Evolutionary conservation across 371 early-diverging fungal species (phyloP), one percentile per base, ranked within the genome.

Genomic region (Mortierella sp.): DNA sequence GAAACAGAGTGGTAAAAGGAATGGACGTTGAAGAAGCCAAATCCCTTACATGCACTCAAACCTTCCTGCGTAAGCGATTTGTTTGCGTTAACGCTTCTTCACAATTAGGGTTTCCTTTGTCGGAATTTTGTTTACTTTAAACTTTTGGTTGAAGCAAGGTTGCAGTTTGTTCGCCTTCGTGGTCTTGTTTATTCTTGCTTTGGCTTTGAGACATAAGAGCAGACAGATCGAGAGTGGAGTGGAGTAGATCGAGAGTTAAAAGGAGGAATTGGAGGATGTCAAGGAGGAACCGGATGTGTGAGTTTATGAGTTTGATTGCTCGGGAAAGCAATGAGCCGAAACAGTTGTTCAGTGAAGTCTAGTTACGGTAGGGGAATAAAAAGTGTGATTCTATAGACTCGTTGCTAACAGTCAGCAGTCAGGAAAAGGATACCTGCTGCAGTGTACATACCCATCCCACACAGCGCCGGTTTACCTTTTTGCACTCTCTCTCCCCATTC

Each of bases 101-200:
- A 51, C 51, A 68, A 63, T 38, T 68, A 68, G 41, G 43, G 38
- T 68, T 68, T 68, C 7, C 65, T 16, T 32, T 68, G 41, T 68
- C 68, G 68, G 68, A 41, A 68, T 41, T 18, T 68, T 68, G 21
- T 68, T 68, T 38, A 68, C 68, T 38, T 68, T 68, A 68, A 68
- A 68, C 68, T 68, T 68, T 68, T 63, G 3, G 48, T 35, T 63
- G 35, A 32, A 16, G 11, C 63, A 29, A 63, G 35, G 63, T 24
- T 68, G 41, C 24, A 24, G 68, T 41, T 21, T 8, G 38, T 41
- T 41, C 6, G 7, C 3, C 41, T 41, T 41, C 41, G 41, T 21
- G 1, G 0, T 21, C 32, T 21, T 38, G 18, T 68, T 68, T 60
- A 16, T 11, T 60, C n/a, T 32, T 12, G 68, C 4, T 68, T 68